These are phyloP conservation scores for Brachypodium distachyon DNA, from an alignment of 202 grass and related monocot species.

Conservation along the genomic window DNA sequence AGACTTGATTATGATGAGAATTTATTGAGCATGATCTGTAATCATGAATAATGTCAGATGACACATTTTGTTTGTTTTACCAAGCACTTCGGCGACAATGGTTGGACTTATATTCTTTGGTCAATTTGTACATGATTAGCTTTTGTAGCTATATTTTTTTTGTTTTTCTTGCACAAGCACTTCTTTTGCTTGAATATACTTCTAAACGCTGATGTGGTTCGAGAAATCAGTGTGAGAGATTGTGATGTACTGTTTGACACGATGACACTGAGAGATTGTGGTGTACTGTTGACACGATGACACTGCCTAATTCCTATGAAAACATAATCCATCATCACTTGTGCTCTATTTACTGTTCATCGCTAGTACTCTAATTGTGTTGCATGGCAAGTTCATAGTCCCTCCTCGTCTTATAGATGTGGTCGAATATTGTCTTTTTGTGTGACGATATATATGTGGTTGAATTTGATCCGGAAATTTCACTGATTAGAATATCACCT, in stretches of 20 bases:
- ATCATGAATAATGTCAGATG: neutral
- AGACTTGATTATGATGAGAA: slow-evolving; percentile 16
- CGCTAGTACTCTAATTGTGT: too few relatives aligned
- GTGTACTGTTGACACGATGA: too few relatives aligned
- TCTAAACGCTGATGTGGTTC: neutral
- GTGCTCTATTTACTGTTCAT: neutral
- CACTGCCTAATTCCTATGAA: neutral
- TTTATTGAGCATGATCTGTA: neutral
- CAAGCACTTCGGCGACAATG: neutral
- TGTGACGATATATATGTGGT: too few relatives aligned
- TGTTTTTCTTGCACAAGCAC: neutral
- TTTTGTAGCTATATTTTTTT: neutral
- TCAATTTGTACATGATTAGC: neutral
- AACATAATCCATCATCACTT: neutral
- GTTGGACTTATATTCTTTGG: neutral
- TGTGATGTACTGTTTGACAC: neutral
- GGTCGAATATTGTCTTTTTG: too few relatives aligned
- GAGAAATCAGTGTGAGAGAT: too few relatives aligned
- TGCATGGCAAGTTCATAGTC: too few relatives aligned
- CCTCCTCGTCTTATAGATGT: too few relatives aligned
- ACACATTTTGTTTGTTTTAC: slow-evolving; percentile 17
- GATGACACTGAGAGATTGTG: too few relatives aligned
- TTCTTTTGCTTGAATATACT: neutral
- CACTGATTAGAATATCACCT: too few relatives aligned
- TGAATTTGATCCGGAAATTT: too few relatives aligned